Evolutionary conservation across 2,329 filamentous ascomycete genomes (phyloP).

Genomic region (Aureobasidium leucospermi): DNA sequence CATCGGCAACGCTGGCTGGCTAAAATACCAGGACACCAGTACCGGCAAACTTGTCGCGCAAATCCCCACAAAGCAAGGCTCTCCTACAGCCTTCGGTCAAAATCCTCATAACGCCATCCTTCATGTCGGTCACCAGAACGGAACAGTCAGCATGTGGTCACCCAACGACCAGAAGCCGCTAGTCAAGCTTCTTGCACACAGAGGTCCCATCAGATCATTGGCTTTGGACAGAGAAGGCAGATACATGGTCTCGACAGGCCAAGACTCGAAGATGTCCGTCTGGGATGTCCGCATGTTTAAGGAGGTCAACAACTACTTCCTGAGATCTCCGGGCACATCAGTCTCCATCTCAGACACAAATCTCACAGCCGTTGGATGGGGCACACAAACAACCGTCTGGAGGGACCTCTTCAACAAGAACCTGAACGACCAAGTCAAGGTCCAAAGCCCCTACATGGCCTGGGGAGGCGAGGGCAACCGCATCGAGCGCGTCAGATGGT

Average conservation of each 20-base stretch:
- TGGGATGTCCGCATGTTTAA: slow-evolving; percentile 95
- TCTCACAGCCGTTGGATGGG: slow-evolving; percentile 83
- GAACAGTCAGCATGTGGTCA: slow-evolving; percentile 90
- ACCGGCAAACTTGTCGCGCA: slow-evolving; percentile 86
- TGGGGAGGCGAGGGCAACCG: slow-evolving; percentile 82
- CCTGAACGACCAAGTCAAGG: slow-evolving; percentile 63
- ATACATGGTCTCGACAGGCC: slow-evolving; percentile 92
- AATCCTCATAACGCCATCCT: slow-evolving; percentile 90
- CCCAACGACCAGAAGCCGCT: slow-evolving; percentile 80
- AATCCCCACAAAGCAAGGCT: slow-evolving; percentile 74
- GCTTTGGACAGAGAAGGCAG: slow-evolving; percentile 82
- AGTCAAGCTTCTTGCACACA: slow-evolving; percentile 85
- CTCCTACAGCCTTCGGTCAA: slow-evolving; percentile 74
- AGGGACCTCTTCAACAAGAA: slow-evolving; percentile 74
- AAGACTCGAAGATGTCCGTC: slow-evolving; percentile 85
- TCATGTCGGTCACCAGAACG: slow-evolving; percentile 90
- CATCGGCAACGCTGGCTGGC: slow-evolving; percentile 70
- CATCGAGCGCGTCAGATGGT: slow-evolving; percentile 81
- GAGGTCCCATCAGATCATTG: slow-evolving; percentile 77
- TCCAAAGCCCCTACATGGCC: slow-evolving; percentile 82
- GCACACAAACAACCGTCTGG: slow-evolving; percentile 85
- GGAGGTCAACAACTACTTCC: slow-evolving; percentile 83
- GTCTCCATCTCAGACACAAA: slow-evolving; percentile 84
- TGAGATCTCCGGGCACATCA: slow-evolving; percentile 72
- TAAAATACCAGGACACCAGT: slow-evolving; percentile 93